phyloP scores from a whole-genome alignment of 2,329 filamentous ascomycete genomes.

The Colletotrichum orchidophilum region DNA sequence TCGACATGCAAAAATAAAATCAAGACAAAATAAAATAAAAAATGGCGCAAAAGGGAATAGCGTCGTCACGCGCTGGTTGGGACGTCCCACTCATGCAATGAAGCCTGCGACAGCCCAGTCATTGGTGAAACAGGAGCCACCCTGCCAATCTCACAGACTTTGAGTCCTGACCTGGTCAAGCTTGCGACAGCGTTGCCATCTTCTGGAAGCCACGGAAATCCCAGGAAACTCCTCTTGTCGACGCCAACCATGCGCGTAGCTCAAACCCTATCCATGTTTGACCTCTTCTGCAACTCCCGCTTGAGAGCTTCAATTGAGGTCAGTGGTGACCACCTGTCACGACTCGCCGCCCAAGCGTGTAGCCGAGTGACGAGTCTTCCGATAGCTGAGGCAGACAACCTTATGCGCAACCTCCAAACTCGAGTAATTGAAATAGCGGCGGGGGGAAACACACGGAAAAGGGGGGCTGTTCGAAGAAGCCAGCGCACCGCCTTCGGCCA shows the following conservation, averaged over 20 bases:
- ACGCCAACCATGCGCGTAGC: slow-evolving; percentile 28
- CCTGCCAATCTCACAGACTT: slow-evolving; percentile 56
- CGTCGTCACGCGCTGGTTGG: background rate
- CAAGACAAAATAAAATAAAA: background rate
- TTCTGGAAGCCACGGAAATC: slow-evolving; percentile 53
- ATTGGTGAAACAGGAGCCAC: slow-evolving; percentile 62
- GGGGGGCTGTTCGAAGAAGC: background rate
- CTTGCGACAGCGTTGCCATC: slow-evolving; percentile 53
- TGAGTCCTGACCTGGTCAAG: slow-evolving; percentile 54
- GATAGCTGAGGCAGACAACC: slow-evolving; percentile 25
- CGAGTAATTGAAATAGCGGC: slow-evolving; percentile 8
- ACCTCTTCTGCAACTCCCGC: slow-evolving; percentile 17
- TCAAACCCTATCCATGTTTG: slow-evolving; percentile 33
- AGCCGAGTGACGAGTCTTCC: slow-evolving; percentile 25
- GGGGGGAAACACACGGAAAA: background rate
- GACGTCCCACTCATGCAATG: slow-evolving; percentile 27
- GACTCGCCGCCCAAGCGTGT: slow-evolving; percentile 27
- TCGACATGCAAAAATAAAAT: background rate
- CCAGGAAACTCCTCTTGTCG: slow-evolving; percentile 25
- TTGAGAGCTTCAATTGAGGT: slow-evolving; percentile 25
- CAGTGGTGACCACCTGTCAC: slow-evolving; percentile 33
- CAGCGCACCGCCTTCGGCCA: slow-evolving; percentile 4
- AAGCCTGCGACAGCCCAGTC: slow-evolving; percentile 47
- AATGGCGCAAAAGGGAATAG: slow-evolving; percentile 24
- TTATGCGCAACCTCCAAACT: slow-evolving; percentile 15